Evolutionary conservation across 1,284 basidiomycete genomes (phyloP).

Genomic region (Heliocybe sulcata): DNA sequence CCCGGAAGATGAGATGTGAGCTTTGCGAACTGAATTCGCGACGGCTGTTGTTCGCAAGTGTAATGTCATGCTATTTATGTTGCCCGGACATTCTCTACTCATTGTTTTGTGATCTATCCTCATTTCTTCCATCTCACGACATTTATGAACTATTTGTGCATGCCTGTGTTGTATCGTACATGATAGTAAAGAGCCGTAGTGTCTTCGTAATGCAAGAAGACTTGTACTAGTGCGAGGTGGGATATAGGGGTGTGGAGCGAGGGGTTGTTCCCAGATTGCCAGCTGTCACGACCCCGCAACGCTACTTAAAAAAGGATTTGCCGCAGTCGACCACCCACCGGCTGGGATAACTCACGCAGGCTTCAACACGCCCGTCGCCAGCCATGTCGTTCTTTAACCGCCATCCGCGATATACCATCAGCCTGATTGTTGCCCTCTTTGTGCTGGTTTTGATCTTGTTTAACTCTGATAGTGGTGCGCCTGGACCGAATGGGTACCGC

Average conservation of each 20-base stretch:
- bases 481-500: not conserved
- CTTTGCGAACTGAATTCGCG: not conserved
- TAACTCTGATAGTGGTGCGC: not conserved
- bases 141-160: not conserved
- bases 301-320: not conserved
- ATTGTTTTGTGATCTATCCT: too few relatives aligned
- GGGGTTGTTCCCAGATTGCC: not conserved
- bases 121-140: not conserved
- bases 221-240: too few relatives aligned
- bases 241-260: not conserved
- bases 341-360: not conserved
- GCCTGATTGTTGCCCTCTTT: not conserved
- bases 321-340: not conserved
- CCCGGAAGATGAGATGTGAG: slow-evolving; percentile 38
- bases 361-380: not conserved
- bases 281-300: not conserved
- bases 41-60: not conserved
- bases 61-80: not conserved
- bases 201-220: not conserved
- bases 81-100: not conserved
- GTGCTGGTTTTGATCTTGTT: not conserved
- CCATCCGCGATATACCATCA: not conserved
- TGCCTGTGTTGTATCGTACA: not conserved
- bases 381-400: slow-evolving; percentile 1
- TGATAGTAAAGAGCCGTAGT: not conserved